Conservation (phyloP, 495 filamentous ascomycete genomes). For the Trypethelium eluteriae region DNA sequence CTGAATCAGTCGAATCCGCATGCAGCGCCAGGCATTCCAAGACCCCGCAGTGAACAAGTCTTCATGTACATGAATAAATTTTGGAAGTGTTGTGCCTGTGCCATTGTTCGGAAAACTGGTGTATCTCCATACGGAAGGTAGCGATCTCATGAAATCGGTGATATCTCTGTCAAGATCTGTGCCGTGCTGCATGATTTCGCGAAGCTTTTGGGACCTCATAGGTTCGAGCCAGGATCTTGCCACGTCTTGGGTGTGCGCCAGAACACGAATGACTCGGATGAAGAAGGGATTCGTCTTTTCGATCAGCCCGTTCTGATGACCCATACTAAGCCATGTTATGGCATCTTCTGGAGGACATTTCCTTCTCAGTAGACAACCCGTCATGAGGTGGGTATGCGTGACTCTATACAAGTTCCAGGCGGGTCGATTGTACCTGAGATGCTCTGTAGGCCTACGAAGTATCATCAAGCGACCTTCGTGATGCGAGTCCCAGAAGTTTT, state of each 20-base stretch:
- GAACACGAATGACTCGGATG: not conserved
- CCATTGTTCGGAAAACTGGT: not conserved
- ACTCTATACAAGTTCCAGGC: not conserved
- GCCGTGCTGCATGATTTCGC: not conserved
- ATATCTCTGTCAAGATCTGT: not conserved
- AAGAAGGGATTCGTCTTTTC: not conserved
- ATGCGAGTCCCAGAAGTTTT: constrained; percentile 1
- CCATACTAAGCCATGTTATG: not conserved
- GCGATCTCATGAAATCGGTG: not conserved
- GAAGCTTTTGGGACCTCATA: not conserved
- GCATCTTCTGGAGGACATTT: not conserved
- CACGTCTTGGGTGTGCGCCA: not conserved
- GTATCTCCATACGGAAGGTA: constrained; percentile 2
- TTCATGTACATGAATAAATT: not conserved
- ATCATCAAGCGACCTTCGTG: not conserved
- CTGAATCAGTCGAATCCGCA: not conserved
- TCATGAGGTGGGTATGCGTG: not conserved
- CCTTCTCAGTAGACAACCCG: not conserved
- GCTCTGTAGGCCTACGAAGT: not conserved
- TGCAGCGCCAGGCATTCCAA: not conserved
- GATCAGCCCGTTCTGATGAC: not conserved
- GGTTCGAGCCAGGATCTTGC: not conserved
- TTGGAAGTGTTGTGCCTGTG: not conserved
- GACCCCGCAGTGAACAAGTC: not conserved
- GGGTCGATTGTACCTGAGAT: not conserved